Evolutionary conservation across 1,284 basidiomycete genomes (phyloP).

Genomic region (Leccinum solheimii): DNA sequence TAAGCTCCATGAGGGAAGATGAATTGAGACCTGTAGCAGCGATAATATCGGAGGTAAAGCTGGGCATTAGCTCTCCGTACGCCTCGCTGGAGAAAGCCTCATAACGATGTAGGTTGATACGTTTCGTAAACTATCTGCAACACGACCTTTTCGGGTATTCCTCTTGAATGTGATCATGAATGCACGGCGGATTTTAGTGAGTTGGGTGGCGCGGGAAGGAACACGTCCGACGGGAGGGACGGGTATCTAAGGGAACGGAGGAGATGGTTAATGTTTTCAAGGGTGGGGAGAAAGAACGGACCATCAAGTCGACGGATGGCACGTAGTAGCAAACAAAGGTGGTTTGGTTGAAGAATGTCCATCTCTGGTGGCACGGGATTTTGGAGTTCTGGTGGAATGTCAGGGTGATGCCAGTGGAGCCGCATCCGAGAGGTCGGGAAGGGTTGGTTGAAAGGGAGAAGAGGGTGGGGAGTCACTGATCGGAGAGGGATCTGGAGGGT

Average conservation of each 20-base stretch:
- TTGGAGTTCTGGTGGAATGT: constrained; percentile 20
- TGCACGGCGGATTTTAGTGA: constrained; percentile 46
- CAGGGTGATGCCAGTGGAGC: constrained; percentile 10
- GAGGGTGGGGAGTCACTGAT: constrained; percentile 36
- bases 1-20: constrained; percentile 48
- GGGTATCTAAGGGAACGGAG: constrained; percentile 66
- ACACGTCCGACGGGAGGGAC: constrained; percentile 47
- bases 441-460: constrained; percentile 38
- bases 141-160: constrained; percentile 58
- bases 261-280: constrained; percentile 57
- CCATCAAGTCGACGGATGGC: constrained; percentile 66
- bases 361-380: constrained; percentile 9
- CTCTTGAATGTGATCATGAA: constrained; percentile 44
- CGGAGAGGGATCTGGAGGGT: too few species aligned
- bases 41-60: constrained; percentile 66
- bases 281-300: constrained; percentile 62
- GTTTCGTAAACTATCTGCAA: constrained; percentile 75
- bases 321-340: constrained; percentile 60
- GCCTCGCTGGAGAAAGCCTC: constrained; percentile 73
- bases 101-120: constrained; percentile 69
- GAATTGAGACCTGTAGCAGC: constrained; percentile 50
- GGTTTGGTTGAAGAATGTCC: constrained; percentile 35
- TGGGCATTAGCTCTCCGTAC: constrained; percentile 76
- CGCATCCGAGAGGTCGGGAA: constrained; percentile 29
- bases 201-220: constrained; percentile 47